Conservation (phyloP, 83 land plant genomes). For the Diphasiastrum complanatum region DNA sequence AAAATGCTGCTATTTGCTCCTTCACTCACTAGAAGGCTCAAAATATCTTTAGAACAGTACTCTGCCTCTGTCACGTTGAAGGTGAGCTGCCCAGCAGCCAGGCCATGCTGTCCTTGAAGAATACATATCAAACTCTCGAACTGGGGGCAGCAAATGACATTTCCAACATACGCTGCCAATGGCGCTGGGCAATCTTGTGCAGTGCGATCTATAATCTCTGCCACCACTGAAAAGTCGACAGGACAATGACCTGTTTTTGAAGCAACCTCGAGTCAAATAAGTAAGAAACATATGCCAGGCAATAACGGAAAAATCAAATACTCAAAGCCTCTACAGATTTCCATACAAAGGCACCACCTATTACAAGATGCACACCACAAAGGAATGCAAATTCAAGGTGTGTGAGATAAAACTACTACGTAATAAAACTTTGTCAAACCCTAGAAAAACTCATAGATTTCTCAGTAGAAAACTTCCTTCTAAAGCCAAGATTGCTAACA, state of each 20-base stretch:
- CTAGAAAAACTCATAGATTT: too few species aligned
- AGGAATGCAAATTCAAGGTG: too few species aligned
- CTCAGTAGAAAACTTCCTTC: too few species aligned
- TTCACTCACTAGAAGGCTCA: constrained; percentile 56
- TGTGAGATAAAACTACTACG: too few species aligned
- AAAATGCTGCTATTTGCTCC: constrained; percentile 64
- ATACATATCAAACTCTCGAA: constrained; percentile 65
- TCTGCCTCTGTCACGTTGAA: constrained; percentile 48
- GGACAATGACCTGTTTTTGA: constrained; percentile 26
- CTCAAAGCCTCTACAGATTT: too few species aligned
- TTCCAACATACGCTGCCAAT: constrained; percentile 70
- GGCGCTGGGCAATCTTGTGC: constrained; percentile 77
- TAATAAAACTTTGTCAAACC: too few species aligned
- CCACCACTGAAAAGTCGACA: constrained; percentile 21
- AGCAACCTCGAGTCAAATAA: too few species aligned
- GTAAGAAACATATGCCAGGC: too few species aligned
- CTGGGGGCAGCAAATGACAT: constrained; percentile 96
- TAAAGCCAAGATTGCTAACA: too few species aligned
- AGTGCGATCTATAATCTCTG: constrained; percentile 42
- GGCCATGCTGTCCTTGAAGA: constrained; percentile 59
- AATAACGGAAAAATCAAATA: too few species aligned
- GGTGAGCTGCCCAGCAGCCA: constrained; percentile 44
- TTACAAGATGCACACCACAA: too few species aligned
- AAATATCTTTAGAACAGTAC: constrained; percentile 70
- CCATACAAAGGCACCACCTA: too few species aligned